A percentile compares a stretch with the other conserved stretches of the same genome.
These are phyloP conservation scores for Klebsormidium nitens DNA, from an alignment of 139 green algal genomes.

Conservation along the genomic window DNA sequence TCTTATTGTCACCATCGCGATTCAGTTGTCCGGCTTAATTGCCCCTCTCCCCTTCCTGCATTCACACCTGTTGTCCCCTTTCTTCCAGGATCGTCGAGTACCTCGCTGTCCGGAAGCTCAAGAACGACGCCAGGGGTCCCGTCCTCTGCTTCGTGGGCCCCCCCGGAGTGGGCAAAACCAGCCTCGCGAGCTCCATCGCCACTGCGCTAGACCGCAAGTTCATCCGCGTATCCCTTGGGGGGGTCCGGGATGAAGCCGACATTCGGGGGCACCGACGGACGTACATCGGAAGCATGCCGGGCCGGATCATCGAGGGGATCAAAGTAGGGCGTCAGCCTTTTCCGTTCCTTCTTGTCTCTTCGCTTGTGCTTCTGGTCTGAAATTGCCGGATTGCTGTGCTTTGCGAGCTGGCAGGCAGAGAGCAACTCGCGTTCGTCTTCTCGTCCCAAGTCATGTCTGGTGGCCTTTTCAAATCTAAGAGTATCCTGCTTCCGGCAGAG, in stretches of 20 bases:
- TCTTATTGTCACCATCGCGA: too few species aligned
- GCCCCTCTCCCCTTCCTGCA: too few species aligned
- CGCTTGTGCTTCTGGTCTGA: neutral
- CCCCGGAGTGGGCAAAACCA: slow-evolving; percentile 54
- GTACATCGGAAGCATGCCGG: slow-evolving; percentile 53
- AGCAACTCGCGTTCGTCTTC: too few species aligned
- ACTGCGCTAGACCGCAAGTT: slow-evolving; percentile 37
- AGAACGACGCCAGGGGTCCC: slow-evolving; percentile 5
- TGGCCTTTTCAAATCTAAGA: too few species aligned
- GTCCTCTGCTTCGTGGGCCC: slow-evolving; percentile 54
- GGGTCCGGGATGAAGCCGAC: slow-evolving; percentile 54
- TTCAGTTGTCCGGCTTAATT: too few species aligned
- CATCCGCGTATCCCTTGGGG: slow-evolving; percentile 44
- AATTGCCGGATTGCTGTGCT: too few species aligned
- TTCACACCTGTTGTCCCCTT: too few species aligned
- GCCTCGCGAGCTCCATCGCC: slow-evolving; percentile 46
- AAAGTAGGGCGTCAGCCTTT: neutral
- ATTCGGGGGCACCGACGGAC: slow-evolving; percentile 52
- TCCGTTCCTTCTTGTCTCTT: slow-evolving; percentile 5
- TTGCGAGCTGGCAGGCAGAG: too few species aligned
- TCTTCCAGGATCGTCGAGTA: slow-evolving; percentile 73
- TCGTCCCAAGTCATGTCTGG: too few species aligned
- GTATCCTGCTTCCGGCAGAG: too few species aligned
- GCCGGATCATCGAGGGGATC: slow-evolving; percentile 44
- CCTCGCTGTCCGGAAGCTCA: slow-evolving; percentile 57